Evolutionary conservation across 2,329 filamentous ascomycete genomes (phyloP), one percentile per base, ranked within the genome.

Genomic region (Amesomyces nigricolor): DNA sequence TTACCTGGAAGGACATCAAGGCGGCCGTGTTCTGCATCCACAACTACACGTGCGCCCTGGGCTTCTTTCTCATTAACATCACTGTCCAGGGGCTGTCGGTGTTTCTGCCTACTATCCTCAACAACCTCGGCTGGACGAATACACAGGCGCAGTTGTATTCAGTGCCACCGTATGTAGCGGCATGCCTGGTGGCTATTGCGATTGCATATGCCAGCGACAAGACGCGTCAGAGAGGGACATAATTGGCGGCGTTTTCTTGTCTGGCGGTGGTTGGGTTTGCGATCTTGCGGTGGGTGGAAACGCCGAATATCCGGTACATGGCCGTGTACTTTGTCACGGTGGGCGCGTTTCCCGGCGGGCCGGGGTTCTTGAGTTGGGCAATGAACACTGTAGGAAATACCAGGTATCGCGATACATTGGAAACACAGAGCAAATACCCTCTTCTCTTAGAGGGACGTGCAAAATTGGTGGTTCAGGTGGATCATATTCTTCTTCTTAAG

Each of bases 31-130:
- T 76, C 49, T 80, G 79, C 68, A 74, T 83, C 64, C 81, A 81
- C 68, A 83, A 81, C 69, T 78, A 79, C 63, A 77, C 81, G 40
- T 83, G 79, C 64, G 79, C 78, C 1, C 63, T 76, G 5, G 79
- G 79, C 6, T 83, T 82, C 71, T 80, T 83, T 69, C 71, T 76
- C 62, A 78, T 81, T 70, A 83, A 83, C 67, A 77, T 83, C 62
- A 82, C 79, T 1, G 79, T 84, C 2, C 79, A 83, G 58, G 74
- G 75, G 1, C 62, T 77, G 11, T 77, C 74, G 8, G 73, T 77
- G n/a, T 78, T 78, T 62, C 68, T 77, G 64, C 75, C 74, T 11
- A 77, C 74, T n/a, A 73, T 77, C 49, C 66, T 78, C n/a, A 65
- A 61, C 16, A 70, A 76, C 29, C 62, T 77, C 29, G 66, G 70